Conservation (phyloP, 2,329 filamentous ascomycete genomes). For the Claviceps sp. region DNA sequence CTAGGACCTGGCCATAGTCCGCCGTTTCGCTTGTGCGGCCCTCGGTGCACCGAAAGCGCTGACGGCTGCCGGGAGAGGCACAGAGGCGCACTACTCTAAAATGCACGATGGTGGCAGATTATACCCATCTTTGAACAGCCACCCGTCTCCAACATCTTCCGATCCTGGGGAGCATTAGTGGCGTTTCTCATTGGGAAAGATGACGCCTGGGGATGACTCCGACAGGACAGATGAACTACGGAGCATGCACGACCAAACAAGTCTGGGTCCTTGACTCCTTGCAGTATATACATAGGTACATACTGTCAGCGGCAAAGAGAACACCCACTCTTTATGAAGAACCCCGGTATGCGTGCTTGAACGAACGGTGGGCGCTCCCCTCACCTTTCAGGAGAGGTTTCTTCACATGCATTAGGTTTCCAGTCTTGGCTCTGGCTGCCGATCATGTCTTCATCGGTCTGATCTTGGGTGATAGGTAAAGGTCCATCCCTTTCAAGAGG, state of each 20-base stretch:
- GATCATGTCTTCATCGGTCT: neutral
- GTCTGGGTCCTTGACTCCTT: neutral
- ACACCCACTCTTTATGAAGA: neutral
- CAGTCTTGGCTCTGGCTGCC: neutral
- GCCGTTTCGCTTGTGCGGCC: neutral
- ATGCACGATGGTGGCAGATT: conserved; percentile 1
- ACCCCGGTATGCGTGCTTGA: neutral
- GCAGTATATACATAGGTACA: no score
- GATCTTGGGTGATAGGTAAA: neutral
- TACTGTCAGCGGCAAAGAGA: neutral
- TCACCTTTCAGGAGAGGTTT: neutral
- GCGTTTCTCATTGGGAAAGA: neutral
- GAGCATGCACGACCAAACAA: neutral
- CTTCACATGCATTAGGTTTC: neutral
- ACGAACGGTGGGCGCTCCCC: neutral
- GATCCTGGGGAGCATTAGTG: neutral
- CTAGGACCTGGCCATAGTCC: neutral
- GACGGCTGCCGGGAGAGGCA: conserved; percentile 3
- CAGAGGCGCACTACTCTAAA: conserved; percentile 2
- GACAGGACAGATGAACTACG: neutral
- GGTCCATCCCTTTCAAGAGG: neutral
- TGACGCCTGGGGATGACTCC: neutral
- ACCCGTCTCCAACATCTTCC: neutral
- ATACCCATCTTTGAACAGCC: conserved; percentile 4
- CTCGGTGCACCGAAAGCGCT: neutral